Base-by-base conservation (phyloP, 768 basidiomycete species). In the Leccinellum luteum region DNA sequence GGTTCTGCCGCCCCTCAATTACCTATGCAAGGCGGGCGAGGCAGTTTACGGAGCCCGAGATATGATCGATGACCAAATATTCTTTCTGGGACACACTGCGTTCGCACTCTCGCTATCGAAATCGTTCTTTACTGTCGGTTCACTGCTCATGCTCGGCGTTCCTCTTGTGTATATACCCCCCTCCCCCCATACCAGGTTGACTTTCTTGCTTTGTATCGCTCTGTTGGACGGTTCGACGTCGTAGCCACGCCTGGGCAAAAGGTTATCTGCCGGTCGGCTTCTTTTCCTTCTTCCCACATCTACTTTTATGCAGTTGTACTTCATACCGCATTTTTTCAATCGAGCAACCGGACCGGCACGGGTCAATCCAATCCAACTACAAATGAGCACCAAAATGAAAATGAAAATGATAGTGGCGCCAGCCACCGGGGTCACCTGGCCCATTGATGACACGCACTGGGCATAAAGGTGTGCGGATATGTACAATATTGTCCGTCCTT, bases 11-110 rank as follows among this genome's bases (percentile, higher is more conserved):
- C 54, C 12, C 71, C 60, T 51, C 72, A 70, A 15, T 49, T 72
- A 55, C 72, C 71, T 3, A 64, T 72, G 63, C 71, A 74, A 21
- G 71, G 72, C 10, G 62, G 72, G 21, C 67, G 72, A n/a, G 41
- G 58, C 3, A 55, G 14, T 35, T 47, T 58, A n/a, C 60, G 69
- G 21, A n/a, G 55, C 14, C 59, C 54, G 28, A 62, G 66, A 38
- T 62, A 21, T 3, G 57, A 61, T 44, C 1, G 19, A 17, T 27
- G 15, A 34, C 45, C 45, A 47, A 52, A 51, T 7, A 51, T n/a
- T 10, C 41, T 59, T 68, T 64, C 63, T 72, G 68, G 68, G 60
- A 69, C 55, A 54, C 28, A 10, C 45, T 45, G 14, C 41, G 44
- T 28, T 30, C 47, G 15, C 41, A 28, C 38, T 64, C 68, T 41